A percentile compares a stretch with the other conserved stretches of the same genome.
phyloP scores from a whole-genome alignment of 2,329 filamentous ascomycete species.

The Paecilomyces formosus region DNA sequence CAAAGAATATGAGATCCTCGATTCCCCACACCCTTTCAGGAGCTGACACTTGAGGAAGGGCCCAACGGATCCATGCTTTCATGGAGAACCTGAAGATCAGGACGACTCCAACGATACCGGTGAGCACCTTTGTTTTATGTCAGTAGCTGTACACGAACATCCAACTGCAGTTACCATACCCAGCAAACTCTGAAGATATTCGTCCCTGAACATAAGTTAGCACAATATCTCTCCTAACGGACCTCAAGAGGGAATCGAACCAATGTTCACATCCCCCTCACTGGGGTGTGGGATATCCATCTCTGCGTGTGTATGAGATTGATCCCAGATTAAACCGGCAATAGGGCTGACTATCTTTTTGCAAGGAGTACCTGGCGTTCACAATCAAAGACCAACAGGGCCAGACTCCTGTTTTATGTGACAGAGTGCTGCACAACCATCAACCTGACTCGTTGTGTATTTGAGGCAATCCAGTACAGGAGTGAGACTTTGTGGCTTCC shows the following conservation, averaged over 20 bases:
- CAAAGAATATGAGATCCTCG: conserved; percentile 24
- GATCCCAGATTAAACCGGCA: not conserved
- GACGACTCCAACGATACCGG: conserved; percentile 10
- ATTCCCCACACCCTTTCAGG: conserved; percentile 25
- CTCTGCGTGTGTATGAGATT: not conserved
- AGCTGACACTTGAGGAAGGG: conserved; percentile 22
- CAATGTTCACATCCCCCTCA: conserved; percentile 11
- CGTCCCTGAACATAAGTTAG: conserved; percentile 4
- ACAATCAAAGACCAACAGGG: not conserved
- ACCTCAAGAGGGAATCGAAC: conserved; percentile 2
- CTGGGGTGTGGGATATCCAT: conserved; percentile 12
- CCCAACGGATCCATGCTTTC: conserved; percentile 24
- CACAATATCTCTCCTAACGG: not conserved
- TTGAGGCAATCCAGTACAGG: not conserved
- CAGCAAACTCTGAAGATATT: conserved; percentile 6
- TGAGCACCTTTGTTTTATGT: conserved; percentile 7
- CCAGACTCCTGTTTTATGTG: not conserved
- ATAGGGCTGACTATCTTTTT: not conserved
- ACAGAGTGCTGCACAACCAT: not conserved
- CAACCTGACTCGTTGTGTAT: not conserved
- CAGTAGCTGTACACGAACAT: not conserved
- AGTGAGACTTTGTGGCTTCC: not conserved
- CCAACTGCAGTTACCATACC: not conserved
- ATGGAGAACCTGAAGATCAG: conserved; percentile 11
- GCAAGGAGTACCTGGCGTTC: not conserved